A percentile compares a stretch with the other conserved stretches of the same genome.
These are phyloP conservation scores for Globisporangium paroecandrum DNA, from an alignment of 352 stramenopile species.

Conservation along the genomic window DNA sequence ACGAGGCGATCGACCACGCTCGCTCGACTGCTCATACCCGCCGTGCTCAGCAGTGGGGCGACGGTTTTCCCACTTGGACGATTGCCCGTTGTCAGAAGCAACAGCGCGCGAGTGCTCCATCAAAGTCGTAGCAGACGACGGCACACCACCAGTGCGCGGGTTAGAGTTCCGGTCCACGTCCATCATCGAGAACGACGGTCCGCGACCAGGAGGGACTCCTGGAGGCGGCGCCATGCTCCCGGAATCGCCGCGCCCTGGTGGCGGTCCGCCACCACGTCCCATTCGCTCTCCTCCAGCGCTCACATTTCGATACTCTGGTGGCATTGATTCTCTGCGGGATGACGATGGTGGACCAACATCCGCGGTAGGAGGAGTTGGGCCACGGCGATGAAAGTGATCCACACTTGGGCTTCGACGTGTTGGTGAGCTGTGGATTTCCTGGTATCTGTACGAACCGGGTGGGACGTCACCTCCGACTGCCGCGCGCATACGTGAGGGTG, in stretches of 20 bases:
- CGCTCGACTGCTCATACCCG: slow-evolving; percentile 5
- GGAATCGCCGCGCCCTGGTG: background rate
- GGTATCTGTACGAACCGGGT: slow-evolving; percentile 12
- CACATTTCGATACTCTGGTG: slow-evolving; percentile 1
- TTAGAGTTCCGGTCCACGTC: slow-evolving; percentile 54
- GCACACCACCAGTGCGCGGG: slow-evolving; percentile 11
- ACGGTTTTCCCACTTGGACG: slow-evolving; percentile 5
- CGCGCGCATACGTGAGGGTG: slow-evolving; percentile 1
- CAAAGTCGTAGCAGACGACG: slow-evolving; percentile 1
- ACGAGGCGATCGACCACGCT: background rate
- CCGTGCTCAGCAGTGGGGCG: background rate
- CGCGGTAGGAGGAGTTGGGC: background rate
- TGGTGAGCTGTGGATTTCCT: slow-evolving; percentile 3
- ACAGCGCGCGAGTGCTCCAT: slow-evolving; percentile 17
- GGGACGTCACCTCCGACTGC: background rate
- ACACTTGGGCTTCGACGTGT: background rate
- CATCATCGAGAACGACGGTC: slow-evolving; percentile 58
- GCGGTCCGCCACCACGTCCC: background rate
- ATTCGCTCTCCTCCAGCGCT: background rate
- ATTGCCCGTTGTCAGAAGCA: slow-evolving; percentile 2
- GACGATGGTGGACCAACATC: background rate
- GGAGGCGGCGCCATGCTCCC: background rate
- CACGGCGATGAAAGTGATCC: slow-evolving; percentile 10
- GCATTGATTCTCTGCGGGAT: background rate
- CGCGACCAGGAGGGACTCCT: slow-evolving; percentile 13